Base-by-base conservation (phyloP, 495 filamentous ascomycete species). In the Penicillium desertorum region DNA sequence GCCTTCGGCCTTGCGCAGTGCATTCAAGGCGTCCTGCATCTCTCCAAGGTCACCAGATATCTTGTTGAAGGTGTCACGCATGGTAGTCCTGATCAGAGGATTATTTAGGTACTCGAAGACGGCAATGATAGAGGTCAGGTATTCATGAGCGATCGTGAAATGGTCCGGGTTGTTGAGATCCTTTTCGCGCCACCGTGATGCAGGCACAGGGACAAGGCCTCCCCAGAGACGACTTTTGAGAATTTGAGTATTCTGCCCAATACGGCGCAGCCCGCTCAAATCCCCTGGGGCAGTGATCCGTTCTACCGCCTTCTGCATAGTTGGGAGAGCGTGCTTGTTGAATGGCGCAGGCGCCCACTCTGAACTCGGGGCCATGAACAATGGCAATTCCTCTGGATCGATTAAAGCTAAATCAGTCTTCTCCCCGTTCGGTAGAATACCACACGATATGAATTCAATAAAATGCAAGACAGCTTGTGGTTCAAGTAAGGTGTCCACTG, bases 341-440 rank as follows among this genome's bases (percentile, higher is more conserved):
- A 57, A 57, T 11, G 55, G 55, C 8, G 55, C 55, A 32, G 46
- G 37, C 55, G 55, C 55, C 55, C 55, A 57, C 14, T 50, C n/a
- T 32, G 55, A 30, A 30, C 22, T 57, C 5, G 55, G 55, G 39
- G 46, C 17, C 39, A 51, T 44, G 47, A 57, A 51, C 6, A 57
- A 37, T 12, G 16, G n/a, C 27, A 51, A 51, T 57, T 57, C 55
- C 45, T 51, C 55, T n/a, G 37, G 9, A 17, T 43, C 37, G 17
- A 51, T 27, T n/a, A 57, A 45, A 51, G 46, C 17, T 30, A 57
- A 50, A 34, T 51, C 46, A 25, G 55, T 57, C 45, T 57, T 51
- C 34, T 57, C 51, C 14, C 55, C 47, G 23, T 51, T 57, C 20
- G 55, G 55, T 2, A 57, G 47, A 12, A 51, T 17, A 36, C 55